Evolutionary conservation across 179 eudicot genomes (phyloP).

Genomic region (Silene coronaria): DNA sequence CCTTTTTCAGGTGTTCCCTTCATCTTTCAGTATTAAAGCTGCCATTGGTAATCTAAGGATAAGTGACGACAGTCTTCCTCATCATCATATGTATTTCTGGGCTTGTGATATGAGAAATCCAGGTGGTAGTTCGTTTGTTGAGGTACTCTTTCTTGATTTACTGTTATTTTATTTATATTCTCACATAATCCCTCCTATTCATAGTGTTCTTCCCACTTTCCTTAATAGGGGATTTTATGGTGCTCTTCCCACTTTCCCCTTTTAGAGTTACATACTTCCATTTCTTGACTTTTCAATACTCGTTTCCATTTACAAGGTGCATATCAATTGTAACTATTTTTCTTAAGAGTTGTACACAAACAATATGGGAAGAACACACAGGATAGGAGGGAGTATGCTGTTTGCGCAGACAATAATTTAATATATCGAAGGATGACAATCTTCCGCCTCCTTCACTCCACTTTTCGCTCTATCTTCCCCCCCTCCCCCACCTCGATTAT

Average conservation of each 20-base stretch:
- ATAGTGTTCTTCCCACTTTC: neutral
- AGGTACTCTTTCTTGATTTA: conserved; percentile 43
- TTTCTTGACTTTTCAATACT: too few relatives aligned
- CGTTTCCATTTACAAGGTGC: too few relatives aligned
- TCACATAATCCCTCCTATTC: neutral
- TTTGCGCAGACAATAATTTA: neutral
- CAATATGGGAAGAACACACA: too few relatives aligned
- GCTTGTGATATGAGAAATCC: conserved; percentile 97
- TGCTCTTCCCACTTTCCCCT: too few relatives aligned
- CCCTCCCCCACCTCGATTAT: neutral
- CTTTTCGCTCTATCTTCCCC: neutral
- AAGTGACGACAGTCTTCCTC: conserved; percentile 80
- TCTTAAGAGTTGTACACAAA: too few relatives aligned
- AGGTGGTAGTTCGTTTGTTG: conserved; percentile 97
- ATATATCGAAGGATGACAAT: neutral
- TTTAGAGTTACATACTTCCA: too few relatives aligned
- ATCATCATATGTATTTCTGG: conserved; percentile 76
- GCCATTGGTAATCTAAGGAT: conserved; percentile 90
- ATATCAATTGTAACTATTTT: too few relatives aligned
- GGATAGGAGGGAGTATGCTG: too few relatives aligned
- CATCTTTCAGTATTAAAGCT: conserved; percentile 93
- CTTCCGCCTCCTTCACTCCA: neutral
- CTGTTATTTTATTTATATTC: neutral
- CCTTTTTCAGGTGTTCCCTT: conserved; percentile 74
- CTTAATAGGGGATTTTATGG: too few relatives aligned